These are phyloP conservation scores for Trichosanthes cucumerina DNA, from an alignment of 306 rosid genomes.

Conservation along the genomic window DNA sequence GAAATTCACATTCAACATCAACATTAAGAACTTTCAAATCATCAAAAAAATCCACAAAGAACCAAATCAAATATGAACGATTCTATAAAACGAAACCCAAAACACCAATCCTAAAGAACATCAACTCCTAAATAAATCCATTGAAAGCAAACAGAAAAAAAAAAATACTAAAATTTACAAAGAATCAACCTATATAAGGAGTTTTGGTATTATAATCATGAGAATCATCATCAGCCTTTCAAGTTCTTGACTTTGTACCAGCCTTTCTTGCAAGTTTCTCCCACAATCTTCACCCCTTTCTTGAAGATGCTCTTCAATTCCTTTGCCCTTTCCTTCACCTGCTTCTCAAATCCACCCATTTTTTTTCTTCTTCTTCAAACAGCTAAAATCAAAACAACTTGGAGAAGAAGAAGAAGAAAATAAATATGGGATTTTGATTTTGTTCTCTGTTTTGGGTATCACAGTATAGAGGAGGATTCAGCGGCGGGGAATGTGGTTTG, in stretches of 20 bases:
- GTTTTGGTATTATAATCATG: not conserved
- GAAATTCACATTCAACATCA: not conserved
- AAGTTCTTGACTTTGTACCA: conserved; percentile 58
- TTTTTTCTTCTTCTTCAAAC: not conserved
- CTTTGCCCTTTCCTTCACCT: conserved; percentile 46
- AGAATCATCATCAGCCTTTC: conserved; percentile 19
- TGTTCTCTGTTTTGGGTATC: conserved; percentile 9
- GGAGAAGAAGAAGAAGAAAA: not conserved
- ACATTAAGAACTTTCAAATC: not conserved
- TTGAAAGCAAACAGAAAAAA: too few relatives aligned
- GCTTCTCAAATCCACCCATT: conserved; percentile 52
- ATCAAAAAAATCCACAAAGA: not conserved
- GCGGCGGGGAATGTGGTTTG: not conserved
- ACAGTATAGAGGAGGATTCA: not conserved
- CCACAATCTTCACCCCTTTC: conserved; percentile 55
- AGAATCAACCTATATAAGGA: not conserved
- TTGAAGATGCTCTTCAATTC: conserved; percentile 37
- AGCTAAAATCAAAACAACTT: not conserved
- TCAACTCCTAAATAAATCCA: not conserved
- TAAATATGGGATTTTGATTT: not conserved
- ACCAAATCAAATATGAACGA: not conserved
- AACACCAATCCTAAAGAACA: not conserved
- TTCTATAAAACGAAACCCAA: not conserved
- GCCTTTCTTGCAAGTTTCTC: conserved; percentile 72
- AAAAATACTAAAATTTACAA: conserved; percentile 1